Evolutionary conservation across 805 yeast species (phyloP).

Genomic region (Sporopachydermia quercuum): DNA sequence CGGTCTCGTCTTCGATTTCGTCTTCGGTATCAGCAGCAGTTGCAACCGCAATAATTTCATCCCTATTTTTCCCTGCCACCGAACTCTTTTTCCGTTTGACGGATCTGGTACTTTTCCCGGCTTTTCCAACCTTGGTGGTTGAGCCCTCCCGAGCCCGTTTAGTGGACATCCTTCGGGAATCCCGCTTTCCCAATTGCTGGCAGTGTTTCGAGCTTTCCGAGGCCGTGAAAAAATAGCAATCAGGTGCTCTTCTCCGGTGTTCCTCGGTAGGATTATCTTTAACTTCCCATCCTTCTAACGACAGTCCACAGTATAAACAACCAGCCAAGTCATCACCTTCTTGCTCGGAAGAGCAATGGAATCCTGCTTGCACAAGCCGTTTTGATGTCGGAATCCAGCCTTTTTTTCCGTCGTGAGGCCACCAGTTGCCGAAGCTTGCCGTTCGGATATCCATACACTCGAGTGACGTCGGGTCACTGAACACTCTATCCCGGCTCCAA

Average conservation of each 20-base stretch:
- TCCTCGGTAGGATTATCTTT: slow-evolving; percentile 49
- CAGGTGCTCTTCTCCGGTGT: slow-evolving; percentile 30
- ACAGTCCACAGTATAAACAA: slow-evolving; percentile 50
- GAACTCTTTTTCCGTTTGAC: slow-evolving; percentile 8
- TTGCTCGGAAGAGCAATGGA: slow-evolving; percentile 37
- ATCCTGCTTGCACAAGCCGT: slow-evolving; percentile 45
- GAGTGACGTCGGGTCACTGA: slow-evolving; percentile 21
- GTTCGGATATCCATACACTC: slow-evolving; percentile 21
- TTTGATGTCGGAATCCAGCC: slow-evolving; percentile 25
- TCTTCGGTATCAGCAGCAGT: slow-evolving; percentile 5
- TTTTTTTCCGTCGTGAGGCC: slow-evolving; percentile 31
- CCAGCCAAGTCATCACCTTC: slow-evolving; percentile 37
- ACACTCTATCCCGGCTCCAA: slow-evolving; percentile 12
- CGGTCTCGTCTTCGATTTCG: slow-evolving; percentile 4
- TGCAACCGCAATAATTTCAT: slow-evolving; percentile 2
- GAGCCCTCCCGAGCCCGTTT: slow-evolving; percentile 5
- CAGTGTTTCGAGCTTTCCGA: not conserved
- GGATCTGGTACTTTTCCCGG: not conserved
- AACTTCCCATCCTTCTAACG: slow-evolving; percentile 58
- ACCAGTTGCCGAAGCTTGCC: slow-evolving; percentile 17
- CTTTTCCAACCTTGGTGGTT: slow-evolving; percentile 5
- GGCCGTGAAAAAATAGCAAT: slow-evolving; percentile 25
- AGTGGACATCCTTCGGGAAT: slow-evolving; percentile 7
- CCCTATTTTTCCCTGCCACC: slow-evolving; percentile 3
- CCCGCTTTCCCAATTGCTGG: slow-evolving; percentile 2